Conservation (phyloP, 1,139 yeast genomes). For the Yamadazyma sp. region DNA sequence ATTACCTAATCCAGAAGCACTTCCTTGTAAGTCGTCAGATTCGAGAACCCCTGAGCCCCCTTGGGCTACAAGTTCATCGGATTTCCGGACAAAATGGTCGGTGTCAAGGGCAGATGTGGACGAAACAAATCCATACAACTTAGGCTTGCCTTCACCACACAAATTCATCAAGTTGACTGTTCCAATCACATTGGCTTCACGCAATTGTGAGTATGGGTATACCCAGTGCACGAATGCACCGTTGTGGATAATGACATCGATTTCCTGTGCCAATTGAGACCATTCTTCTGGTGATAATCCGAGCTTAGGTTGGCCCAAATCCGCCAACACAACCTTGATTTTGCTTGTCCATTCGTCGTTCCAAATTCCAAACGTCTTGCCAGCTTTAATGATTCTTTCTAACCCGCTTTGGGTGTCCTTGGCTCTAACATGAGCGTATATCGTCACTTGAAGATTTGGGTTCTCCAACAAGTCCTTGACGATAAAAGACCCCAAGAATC, state of each 20-base stretch:
- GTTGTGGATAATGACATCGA: constrained; percentile 89
- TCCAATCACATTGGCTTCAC: constrained; percentile 92
- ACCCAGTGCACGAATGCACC: constrained; percentile 99
- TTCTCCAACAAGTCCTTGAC: constrained; percentile 68
- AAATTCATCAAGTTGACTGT: constrained; percentile 82
- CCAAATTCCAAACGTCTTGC: constrained; percentile 87
- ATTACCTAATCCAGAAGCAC: constrained; percentile 76
- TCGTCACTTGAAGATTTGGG: constrained; percentile 45
- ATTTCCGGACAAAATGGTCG: constrained; percentile 71
- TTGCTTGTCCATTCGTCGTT: constrained; percentile 54
- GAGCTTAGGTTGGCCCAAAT: constrained; percentile 67
- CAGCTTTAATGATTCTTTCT: constrained; percentile 74
- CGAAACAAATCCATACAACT: constrained; percentile 86
- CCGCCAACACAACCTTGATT: constrained; percentile 80
- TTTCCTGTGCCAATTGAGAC: constrained; percentile 51
- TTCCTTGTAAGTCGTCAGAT: constrained; percentile 78
- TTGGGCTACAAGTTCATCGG: constrained; percentile 63
- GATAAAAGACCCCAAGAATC: constrained; percentile 91
- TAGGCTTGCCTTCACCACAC: constrained; percentile 80
- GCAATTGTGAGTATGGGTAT: constrained; percentile 83
- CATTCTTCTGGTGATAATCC: constrained; percentile 66
- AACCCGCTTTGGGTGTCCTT: constrained; percentile 63
- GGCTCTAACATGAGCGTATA: constrained; percentile 93
- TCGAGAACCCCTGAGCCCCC: constrained; percentile 79
- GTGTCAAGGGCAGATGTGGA: constrained; percentile 93